These are phyloP conservation scores for Sugiyamaella mastotermitis DNA, from an alignment of 805 yeast species.

Conservation along the genomic window DNA sequence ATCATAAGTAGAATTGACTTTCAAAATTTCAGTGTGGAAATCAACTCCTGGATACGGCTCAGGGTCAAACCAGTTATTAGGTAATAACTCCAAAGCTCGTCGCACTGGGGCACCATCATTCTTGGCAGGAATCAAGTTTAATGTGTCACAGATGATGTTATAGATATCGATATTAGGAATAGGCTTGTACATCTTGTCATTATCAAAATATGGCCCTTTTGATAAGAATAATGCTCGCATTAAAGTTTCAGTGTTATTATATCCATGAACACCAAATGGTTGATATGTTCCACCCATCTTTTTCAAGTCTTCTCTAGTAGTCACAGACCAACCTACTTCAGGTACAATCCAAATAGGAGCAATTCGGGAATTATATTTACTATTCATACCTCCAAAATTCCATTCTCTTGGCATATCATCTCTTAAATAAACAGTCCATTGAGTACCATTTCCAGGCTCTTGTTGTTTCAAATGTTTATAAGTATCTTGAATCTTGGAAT, in stretches of 20 bases:
- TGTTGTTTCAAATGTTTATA: slow-evolving; percentile 25
- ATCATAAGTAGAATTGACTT: slow-evolving; percentile 28
- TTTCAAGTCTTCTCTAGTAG: slow-evolving; percentile 54
- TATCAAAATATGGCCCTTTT: slow-evolving; percentile 68
- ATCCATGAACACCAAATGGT: slow-evolving; percentile 84
- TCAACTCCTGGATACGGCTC: slow-evolving; percentile 30
- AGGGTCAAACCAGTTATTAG: slow-evolving; percentile 24
- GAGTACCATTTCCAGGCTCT: slow-evolving; percentile 18
- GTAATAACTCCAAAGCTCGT: slow-evolving; percentile 20
- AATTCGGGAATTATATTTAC: slow-evolving; percentile 48
- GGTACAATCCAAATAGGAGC: slow-evolving; percentile 89
- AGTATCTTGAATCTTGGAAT: slow-evolving; percentile 39
- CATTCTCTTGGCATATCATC: slow-evolving; percentile 51
- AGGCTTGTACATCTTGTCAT: slow-evolving; percentile 44
- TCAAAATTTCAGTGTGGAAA: slow-evolving; percentile 23
- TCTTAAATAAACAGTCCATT: slow-evolving; percentile 43
- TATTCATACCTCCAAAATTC: slow-evolving; percentile 45
- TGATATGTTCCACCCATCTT: slow-evolving; percentile 42
- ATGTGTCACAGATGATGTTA: slow-evolving; percentile 63
- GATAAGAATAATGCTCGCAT: slow-evolving; percentile 83
- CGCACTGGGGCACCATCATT: slow-evolving; percentile 47
- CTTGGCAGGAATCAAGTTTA: slow-evolving; percentile 45
- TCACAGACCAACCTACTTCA: slow-evolving; percentile 68
- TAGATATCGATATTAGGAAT: slow-evolving; percentile 70
- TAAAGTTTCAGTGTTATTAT: slow-evolving; percentile 64